phyloP scores from a whole-genome alignment of 2,329 filamentous ascomycete species.

The Ophiosphaerella narmari region DNA sequence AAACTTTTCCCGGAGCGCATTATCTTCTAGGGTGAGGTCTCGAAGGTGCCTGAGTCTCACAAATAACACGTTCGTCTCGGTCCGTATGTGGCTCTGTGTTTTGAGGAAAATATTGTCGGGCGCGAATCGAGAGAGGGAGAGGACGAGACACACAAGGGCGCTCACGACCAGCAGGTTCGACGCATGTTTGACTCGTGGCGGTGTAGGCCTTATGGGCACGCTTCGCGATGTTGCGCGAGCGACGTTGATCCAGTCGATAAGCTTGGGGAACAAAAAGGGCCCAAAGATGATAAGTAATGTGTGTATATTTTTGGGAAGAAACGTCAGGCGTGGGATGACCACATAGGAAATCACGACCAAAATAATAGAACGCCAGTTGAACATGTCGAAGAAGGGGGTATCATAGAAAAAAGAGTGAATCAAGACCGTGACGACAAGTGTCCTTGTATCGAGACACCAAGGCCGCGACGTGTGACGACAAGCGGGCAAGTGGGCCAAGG shows the following conservation, averaged over 20 bases:
- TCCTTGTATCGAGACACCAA: conserved; percentile 7
- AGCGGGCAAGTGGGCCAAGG: conserved; percentile 3
- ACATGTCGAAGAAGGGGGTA: conserved; percentile 27
- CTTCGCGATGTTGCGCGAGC: conserved; percentile 47
- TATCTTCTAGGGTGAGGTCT: conserved; percentile 64
- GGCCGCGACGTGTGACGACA: conserved; percentile 12
- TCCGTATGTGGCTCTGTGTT: conserved; percentile 82
- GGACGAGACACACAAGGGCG: conserved; percentile 59
- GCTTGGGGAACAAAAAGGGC: conserved; percentile 71
- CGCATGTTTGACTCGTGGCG: conserved; percentile 59
- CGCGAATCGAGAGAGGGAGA: conserved; percentile 68
- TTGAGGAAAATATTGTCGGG: conserved; percentile 80
- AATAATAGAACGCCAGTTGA: conserved; percentile 39
- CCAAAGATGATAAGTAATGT: conserved; percentile 62
- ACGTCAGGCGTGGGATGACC: conserved; percentile 44
- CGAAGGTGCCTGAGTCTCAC: conserved; percentile 69
- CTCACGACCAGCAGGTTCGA: conserved; percentile 64
- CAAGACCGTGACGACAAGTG: conserved; percentile 12
- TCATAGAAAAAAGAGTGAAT: conserved; percentile 7
- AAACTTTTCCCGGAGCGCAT: conserved; percentile 69
- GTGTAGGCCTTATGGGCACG: conserved; percentile 61
- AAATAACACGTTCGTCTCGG: conserved; percentile 83
- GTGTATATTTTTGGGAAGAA: conserved; percentile 40
- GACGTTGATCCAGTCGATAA: conserved; percentile 67
- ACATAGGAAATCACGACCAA: conserved; percentile 41